phyloP scores from a whole-genome alignment of 2,329 filamentous ascomycete genomes.

The Pleurostoma richardsiae region DNA sequence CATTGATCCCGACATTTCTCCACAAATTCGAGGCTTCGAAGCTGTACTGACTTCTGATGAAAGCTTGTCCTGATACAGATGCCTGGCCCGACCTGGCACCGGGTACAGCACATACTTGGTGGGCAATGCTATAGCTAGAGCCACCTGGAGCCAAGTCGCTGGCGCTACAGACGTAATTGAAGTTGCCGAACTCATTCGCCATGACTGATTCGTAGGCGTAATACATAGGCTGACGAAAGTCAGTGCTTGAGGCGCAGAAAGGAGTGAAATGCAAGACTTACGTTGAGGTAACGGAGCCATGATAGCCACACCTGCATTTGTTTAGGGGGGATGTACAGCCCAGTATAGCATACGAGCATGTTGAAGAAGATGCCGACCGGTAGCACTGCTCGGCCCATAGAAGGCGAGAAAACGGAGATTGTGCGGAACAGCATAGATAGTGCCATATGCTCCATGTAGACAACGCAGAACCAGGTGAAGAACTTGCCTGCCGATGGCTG shows the following conservation, averaged over 20 bases:
- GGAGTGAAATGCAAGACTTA: conserved; percentile 1
- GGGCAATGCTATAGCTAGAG: conserved; percentile 4
- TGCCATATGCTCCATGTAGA: conserved; percentile 47
- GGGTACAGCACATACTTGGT: conserved; percentile 13
- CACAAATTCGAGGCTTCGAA: conserved; percentile 9
- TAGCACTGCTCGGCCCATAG: conserved; percentile 33
- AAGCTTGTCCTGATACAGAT: conserved; percentile 8
- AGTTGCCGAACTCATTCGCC: conserved; percentile 11
- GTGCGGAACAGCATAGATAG: conserved; percentile 65
- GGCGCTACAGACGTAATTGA: conserved; percentile 7
- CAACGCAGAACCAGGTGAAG: conserved; percentile 60
- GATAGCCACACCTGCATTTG: conserved; percentile 57
- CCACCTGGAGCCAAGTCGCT: conserved; percentile 9
- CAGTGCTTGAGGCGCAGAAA: background rate
- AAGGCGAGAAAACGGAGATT: conserved; percentile 54
- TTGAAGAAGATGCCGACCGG: conserved; percentile 35
- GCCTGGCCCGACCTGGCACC: conserved; percentile 7
- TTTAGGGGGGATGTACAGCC: conserved; percentile 30
- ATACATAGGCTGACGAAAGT: conserved; percentile 9
- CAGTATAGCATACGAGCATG: conserved; percentile 42
- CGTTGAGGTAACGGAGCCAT: conserved; percentile 59
- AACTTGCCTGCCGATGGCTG: conserved; percentile 50
- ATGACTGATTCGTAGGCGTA: conserved; percentile 13
- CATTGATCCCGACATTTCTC: conserved; percentile 13
- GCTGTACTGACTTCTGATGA: conserved; percentile 5